phyloP scores from a whole-genome alignment of 129 eudicot genomes.

The Kitagawia praeruptora region DNA sequence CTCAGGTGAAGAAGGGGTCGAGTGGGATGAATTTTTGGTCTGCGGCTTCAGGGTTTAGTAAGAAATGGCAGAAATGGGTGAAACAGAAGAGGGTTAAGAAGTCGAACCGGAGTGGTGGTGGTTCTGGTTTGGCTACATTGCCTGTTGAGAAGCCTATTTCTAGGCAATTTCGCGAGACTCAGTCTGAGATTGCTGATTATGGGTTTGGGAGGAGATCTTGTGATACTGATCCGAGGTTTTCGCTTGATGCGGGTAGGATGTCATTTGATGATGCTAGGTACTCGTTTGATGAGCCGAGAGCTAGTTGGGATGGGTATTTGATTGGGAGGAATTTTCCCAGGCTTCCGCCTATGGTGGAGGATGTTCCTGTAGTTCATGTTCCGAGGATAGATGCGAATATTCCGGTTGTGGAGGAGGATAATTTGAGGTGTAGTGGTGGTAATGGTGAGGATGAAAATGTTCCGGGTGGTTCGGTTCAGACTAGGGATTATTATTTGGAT shows the following conservation, averaged over 20 bases:
- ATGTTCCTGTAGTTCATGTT: slow-evolving; percentile 38
- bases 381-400: slow-evolving; percentile 55
- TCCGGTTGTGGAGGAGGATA: slow-evolving; percentile 48
- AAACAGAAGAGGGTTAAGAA: slow-evolving; percentile 59
- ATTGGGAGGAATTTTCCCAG: slow-evolving; percentile 61
- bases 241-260: slow-evolving; percentile 79
- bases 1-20: slow-evolving; percentile 47
- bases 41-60: slow-evolving; percentile 81
- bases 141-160: slow-evolving; percentile 55
- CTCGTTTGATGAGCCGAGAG: slow-evolving; percentile 93
- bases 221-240: slow-evolving; percentile 80
- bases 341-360: slow-evolving; percentile 86
- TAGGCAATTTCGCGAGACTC: slow-evolving; percentile 63
- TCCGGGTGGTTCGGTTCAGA: slow-evolving; percentile 82
- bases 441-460: slow-evolving; percentile 29
- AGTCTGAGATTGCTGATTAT: slow-evolving; percentile 85
- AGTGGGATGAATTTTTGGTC: slow-evolving; percentile 54
- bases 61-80: slow-evolving; percentile 85
- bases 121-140: slow-evolving; percentile 36
- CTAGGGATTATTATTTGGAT: slow-evolving; percentile 81
- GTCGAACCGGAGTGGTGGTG: slow-evolving; percentile 24
- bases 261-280: slow-evolving; percentile 79
- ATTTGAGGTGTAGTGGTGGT: slow-evolving; percentile 11
- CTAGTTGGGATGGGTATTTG: slow-evolving; percentile 87
- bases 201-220: slow-evolving; percentile 90